phyloP scores from a whole-genome alignment of 2,329 filamentous ascomycete species.

The Elsinoe ampelina region DNA sequence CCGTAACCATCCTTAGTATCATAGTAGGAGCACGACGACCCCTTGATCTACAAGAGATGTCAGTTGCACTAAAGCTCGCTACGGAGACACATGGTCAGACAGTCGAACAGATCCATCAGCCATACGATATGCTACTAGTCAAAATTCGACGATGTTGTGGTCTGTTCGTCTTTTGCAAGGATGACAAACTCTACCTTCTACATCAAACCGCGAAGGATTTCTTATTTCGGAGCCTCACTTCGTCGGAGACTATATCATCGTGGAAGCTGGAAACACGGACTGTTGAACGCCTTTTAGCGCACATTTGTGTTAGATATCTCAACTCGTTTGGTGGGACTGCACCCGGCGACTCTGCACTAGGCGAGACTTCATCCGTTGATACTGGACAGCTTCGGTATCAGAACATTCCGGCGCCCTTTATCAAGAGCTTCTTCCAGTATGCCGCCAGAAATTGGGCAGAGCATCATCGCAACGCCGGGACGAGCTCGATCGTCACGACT shows the following conservation, averaged over 20 bases:
- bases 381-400: too few species aligned
- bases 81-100: not conserved
- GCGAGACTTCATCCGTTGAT: too few species aligned
- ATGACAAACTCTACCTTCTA: conserved; percentile 22
- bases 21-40: conserved; percentile 22
- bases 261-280: not conserved
- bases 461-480: too few species aligned
- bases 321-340: too few species aligned
- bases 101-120: not conserved
- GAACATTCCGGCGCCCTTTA: too few species aligned
- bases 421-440: too few species aligned
- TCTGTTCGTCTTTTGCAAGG: conserved; percentile 22
- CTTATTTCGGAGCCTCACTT: conserved; percentile 9
- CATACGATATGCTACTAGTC: not conserved
- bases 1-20: conserved; percentile 20
- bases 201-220: conserved; percentile 27
- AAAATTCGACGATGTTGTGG: conserved; percentile 19
- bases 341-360: too few species aligned
- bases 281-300: not conserved
- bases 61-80: conserved; percentile 19
- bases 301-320: not conserved
- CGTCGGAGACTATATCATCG: not conserved
- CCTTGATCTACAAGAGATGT: conserved; percentile 20
- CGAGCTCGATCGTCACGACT: too few species aligned
- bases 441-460: too few species aligned